These are phyloP conservation scores for Capronia americana DNA, from an alignment of 2,329 filamentous ascomycete species.

Conservation along the genomic window DNA sequence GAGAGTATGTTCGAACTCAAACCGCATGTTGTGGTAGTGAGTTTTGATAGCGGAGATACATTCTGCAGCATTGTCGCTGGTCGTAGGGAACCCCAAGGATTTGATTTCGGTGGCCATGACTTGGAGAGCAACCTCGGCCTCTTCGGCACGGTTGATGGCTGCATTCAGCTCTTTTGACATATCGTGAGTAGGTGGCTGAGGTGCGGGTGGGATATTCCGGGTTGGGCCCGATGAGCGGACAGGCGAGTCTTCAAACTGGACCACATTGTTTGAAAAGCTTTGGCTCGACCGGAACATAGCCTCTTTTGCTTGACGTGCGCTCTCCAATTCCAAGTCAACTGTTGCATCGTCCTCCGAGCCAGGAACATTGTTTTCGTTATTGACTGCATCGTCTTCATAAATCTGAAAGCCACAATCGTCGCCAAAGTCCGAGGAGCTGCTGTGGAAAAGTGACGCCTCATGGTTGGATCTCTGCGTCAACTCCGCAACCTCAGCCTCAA, in stretches of 20 bases:
- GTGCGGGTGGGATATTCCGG: slow-evolving; percentile 45
- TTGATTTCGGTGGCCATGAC: slow-evolving; percentile 47
- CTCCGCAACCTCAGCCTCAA: slow-evolving; percentile 41
- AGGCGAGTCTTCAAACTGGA: slow-evolving; percentile 41
- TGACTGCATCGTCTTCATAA: slow-evolving; percentile 36
- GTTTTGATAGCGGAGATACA: slow-evolving; percentile 48
- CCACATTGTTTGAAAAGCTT: slow-evolving; percentile 25
- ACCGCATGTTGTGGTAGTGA: slow-evolving; percentile 51
- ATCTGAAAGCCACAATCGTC: slow-evolving; percentile 38
- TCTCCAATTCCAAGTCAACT: slow-evolving; percentile 48
- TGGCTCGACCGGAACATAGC: slow-evolving; percentile 48
- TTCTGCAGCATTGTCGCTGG: slow-evolving; percentile 39
- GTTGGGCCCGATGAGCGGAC: slow-evolving; percentile 25
- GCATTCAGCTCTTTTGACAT: slow-evolving; percentile 47
- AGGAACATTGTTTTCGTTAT: slow-evolving; percentile 38
- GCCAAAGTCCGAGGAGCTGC: slow-evolving; percentile 12
- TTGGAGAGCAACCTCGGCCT: slow-evolving; percentile 48
- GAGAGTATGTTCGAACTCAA: slow-evolving; percentile 52
- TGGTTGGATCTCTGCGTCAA: slow-evolving; percentile 38
- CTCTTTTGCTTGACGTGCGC: slow-evolving; percentile 49
- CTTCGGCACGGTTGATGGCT: slow-evolving; percentile 47
- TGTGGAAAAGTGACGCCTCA: slow-evolving; percentile 11
- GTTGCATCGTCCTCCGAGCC: slow-evolving; percentile 41
- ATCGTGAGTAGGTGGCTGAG: slow-evolving; percentile 48
- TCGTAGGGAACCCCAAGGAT: slow-evolving; percentile 49